Percentiles rank a stretch among this genome's conserved stretches.
phyloP scores from a whole-genome alignment of 2,329 filamentous ascomycete genomes.

The Xylaria sp. region DNA sequence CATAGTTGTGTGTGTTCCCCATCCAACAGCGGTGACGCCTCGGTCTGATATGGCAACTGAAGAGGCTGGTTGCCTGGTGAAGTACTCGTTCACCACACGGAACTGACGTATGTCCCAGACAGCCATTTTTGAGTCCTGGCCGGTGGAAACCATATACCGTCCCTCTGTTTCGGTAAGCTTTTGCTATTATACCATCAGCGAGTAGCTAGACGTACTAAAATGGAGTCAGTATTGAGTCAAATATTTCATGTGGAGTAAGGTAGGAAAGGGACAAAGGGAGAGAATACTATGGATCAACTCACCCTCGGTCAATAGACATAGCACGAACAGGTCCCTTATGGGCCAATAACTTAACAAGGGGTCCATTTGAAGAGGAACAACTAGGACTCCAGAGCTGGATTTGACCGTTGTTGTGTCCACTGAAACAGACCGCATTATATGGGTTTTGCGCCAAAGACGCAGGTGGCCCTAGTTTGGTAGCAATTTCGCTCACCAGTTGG shows the following conservation, averaged over 20 bases:
- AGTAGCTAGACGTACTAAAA: slow-evolving; percentile 9
- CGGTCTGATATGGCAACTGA: slow-evolving; percentile 88
- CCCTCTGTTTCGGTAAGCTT: slow-evolving; percentile 60
- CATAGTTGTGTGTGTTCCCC: slow-evolving; percentile 85
- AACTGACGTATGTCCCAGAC: slow-evolving; percentile 92
- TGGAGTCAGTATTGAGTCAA: slow-evolving; percentile 3
- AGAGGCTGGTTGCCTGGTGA: slow-evolving; percentile 79
- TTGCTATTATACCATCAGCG: background rate
- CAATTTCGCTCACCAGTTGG: slow-evolving; percentile 82
- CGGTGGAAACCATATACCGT: slow-evolving; percentile 92
- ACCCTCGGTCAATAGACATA: slow-evolving; percentile 75
- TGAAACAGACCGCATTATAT: slow-evolving; percentile 88
- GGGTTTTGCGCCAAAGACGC: slow-evolving; percentile 87
- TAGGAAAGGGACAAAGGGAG: background rate
- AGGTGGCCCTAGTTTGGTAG: slow-evolving; percentile 83
- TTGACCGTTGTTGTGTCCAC: slow-evolving; percentile 93
- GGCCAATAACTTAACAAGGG: slow-evolving; percentile 88
- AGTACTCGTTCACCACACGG: slow-evolving; percentile 89
- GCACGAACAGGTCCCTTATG: slow-evolving; percentile 89
- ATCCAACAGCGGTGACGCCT: slow-evolving; percentile 85
- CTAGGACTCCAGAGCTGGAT: slow-evolving; percentile 98
- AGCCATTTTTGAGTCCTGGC: slow-evolving; percentile 58
- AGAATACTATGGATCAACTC: background rate
- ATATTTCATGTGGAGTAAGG: background rate
- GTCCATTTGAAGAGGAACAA: slow-evolving; percentile 60